phyloP scores from a whole-genome alignment of 129 eudicot genomes.

The Dittrichia graveolens region DNA sequence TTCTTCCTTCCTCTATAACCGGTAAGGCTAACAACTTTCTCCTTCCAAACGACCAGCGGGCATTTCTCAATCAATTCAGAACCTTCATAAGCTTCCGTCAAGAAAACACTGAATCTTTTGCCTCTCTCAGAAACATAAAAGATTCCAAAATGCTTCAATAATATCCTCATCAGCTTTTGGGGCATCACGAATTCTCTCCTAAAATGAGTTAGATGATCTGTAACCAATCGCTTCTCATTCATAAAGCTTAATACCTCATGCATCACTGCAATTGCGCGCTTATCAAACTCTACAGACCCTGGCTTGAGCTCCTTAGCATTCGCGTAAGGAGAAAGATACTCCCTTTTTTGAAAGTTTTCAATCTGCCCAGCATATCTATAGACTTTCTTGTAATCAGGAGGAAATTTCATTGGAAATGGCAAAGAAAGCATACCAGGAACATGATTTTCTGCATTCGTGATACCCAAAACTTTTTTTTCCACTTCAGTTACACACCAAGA shows the following conservation, averaged over 20 bases:
- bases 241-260: conserved; percentile 93
- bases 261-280: conserved; percentile 95
- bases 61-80: conserved; percentile 73
- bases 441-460: conserved; percentile 37
- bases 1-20: conserved; percentile 52
- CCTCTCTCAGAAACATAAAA: conserved; percentile 98
- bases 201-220: conserved; percentile 87
- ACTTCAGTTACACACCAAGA: conserved; percentile 72
- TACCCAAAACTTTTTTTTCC: conserved; percentile 62
- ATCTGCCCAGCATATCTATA: conserved; percentile 62
- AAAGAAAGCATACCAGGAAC: conserved; percentile 73
- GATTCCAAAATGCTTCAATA: conserved; percentile 86
- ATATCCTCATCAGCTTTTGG: conserved; percentile 84
- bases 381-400: conserved; percentile 62
- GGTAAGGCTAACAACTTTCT: conserved; percentile 14
- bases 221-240: conserved; percentile 78
- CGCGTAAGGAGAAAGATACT: conserved; percentile 85
- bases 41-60: conserved; percentile 79
- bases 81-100: conserved; percentile 88
- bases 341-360: conserved; percentile 74
- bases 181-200: conserved; percentile 85
- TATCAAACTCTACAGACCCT: conserved; percentile 83
- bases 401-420: conserved; percentile 79
- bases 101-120: conserved; percentile 80
- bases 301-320: conserved; percentile 78